Conservation (phyloP, 352 stramenopile species). For the Pilasporangium apinafurcum region DNA sequence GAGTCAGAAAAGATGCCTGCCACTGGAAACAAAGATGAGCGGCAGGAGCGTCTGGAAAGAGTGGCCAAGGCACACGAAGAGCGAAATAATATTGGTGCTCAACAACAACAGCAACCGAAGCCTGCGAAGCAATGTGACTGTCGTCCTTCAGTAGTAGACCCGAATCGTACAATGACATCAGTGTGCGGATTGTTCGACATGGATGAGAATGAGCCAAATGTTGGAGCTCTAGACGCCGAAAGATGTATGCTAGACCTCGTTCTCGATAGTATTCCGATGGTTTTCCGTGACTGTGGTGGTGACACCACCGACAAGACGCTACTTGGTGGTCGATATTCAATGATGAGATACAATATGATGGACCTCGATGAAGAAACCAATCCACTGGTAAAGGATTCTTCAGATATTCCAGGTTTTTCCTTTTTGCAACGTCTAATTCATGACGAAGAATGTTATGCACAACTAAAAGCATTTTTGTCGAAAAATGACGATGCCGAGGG, state of each 20-base stretch:
- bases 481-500: slow-evolving; percentile 50
- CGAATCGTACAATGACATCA: slow-evolving; percentile 18
- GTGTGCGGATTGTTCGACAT: slow-evolving; percentile 81
- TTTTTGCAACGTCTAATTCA: slow-evolving; percentile 86
- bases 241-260: slow-evolving; percentile 72
- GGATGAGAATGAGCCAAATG: slow-evolving; percentile 57
- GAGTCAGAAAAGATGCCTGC: slow-evolving; percentile 70
- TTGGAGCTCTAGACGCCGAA: slow-evolving; percentile 76
- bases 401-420: slow-evolving; percentile 63
- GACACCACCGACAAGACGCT: slow-evolving; percentile 86
- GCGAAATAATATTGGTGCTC: slow-evolving; percentile 38
- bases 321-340: slow-evolving; percentile 70
- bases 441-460: slow-evolving; percentile 84
- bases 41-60: slow-evolving; percentile 58
- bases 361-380: slow-evolving; percentile 30
- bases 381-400: slow-evolving; percentile 58
- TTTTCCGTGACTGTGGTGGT: slow-evolving; percentile 79
- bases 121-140: slow-evolving; percentile 8
- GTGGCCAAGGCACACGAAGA: slow-evolving; percentile 63
- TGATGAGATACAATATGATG: slow-evolving; percentile 70
- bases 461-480: slow-evolving; percentile 65
- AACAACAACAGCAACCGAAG: slow-evolving; percentile 11
- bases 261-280: slow-evolving; percentile 81
- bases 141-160: slow-evolving; percentile 12
- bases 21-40: slow-evolving; percentile 58